Percentiles rank a stretch among this genome's conserved stretches.
These are phyloP conservation scores for Termitomyces sp. DNA, from an alignment of 768 basidiomycete genomes.

Conservation along the genomic window DNA sequence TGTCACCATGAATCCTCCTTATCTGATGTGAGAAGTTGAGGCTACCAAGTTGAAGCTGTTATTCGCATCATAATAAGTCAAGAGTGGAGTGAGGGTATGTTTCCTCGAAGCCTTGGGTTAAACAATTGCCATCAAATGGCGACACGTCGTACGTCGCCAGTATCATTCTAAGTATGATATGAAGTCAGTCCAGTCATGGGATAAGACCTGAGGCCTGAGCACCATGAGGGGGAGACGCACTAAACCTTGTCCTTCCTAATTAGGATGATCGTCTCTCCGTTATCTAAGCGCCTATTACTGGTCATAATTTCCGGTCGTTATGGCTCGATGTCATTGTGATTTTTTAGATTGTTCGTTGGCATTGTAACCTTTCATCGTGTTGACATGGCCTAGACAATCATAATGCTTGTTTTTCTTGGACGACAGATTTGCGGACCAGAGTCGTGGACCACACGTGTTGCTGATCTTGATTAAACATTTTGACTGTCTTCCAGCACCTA, in stretches of 20 bases:
- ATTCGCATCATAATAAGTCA: background rate
- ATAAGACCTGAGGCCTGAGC: no score
- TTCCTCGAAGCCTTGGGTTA: background rate
- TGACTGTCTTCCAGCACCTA: background rate
- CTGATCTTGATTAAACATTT: background rate
- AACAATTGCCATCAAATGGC: background rate
- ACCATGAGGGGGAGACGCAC: no score
- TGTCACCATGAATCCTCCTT: background rate
- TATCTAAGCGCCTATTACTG: background rate
- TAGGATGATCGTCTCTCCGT: background rate
- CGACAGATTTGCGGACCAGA: background rate
- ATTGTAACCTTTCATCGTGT: background rate
- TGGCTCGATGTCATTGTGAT: background rate
- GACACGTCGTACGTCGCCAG: background rate
- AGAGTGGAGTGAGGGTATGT: background rate
- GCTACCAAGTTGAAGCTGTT: no score
- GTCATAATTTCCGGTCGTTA: background rate
- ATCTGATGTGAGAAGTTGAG: background rate
- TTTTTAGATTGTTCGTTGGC: background rate
- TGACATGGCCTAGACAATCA: background rate
- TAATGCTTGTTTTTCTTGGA: background rate
- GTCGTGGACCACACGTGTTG: conserved; percentile 1
- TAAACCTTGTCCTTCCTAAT: background rate
- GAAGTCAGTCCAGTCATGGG: background rate
- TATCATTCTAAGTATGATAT: background rate